These are phyloP conservation scores for Alternaria ventricosa DNA, from an alignment of 2,329 filamentous ascomycete species.

Conservation along the genomic window DNA sequence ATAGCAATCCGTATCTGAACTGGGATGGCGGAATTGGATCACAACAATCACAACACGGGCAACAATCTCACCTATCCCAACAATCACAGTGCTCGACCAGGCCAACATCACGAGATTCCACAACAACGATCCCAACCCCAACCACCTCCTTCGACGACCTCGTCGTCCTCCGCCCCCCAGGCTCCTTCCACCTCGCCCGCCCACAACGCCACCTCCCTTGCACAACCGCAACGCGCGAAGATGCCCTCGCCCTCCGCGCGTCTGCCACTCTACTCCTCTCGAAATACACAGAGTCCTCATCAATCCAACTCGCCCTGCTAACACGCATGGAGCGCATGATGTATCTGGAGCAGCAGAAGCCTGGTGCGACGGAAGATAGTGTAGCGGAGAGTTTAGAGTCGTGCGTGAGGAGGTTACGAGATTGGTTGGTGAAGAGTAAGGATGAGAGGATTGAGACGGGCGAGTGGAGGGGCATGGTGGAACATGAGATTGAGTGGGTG, in stretches of 20 bases:
- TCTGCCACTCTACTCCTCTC: neutral
- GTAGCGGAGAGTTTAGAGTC: neutral
- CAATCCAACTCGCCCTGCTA: slow-evolving; percentile 21
- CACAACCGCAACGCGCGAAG: slow-evolving; percentile 29
- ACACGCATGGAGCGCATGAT: slow-evolving; percentile 35
- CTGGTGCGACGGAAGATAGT: neutral
- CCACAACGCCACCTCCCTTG: slow-evolving; percentile 27
- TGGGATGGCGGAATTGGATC: neutral
- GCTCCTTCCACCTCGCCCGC: slow-evolving; percentile 24
- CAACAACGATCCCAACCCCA: neutral
- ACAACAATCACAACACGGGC: neutral
- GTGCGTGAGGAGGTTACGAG: slow-evolving; percentile 23
- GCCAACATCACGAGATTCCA: neutral
- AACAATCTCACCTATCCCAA: neutral
- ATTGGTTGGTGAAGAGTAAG: slow-evolving; percentile 22
- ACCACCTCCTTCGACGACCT: slow-evolving; percentile 30
- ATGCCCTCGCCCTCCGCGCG: slow-evolving; percentile 26
- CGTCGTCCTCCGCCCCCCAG: slow-evolving; percentile 30
- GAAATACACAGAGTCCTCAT: slow-evolving; percentile 21
- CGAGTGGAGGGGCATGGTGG: slow-evolving; percentile 23
- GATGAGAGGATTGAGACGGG: slow-evolving; percentile 31
- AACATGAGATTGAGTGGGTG: slow-evolving; percentile 41
- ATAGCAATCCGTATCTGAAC: neutral
- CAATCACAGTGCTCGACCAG: slow-evolving; percentile 5
- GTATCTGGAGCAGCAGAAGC: slow-evolving; percentile 5